These are phyloP conservation scores for Neofusicoccum sp. DNA, from an alignment of 2,329 filamentous ascomycete genomes.

Conservation along the genomic window DNA sequence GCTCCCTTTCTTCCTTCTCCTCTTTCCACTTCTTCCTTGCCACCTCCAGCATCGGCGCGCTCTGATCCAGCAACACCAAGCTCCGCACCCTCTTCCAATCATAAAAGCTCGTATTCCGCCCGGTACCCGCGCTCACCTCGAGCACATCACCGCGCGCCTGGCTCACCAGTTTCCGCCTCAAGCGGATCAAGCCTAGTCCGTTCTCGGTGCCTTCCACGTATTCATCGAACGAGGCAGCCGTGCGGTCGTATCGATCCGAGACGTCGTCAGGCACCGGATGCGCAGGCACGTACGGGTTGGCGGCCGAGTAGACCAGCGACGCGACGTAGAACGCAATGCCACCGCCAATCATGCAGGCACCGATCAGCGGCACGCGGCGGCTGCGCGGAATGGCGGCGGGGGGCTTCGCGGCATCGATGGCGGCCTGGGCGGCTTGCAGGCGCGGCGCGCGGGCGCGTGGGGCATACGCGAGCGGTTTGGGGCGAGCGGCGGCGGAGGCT, in stretches of 20 bases:
- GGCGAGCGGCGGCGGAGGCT: background rate
- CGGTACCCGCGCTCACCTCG: slow-evolving; percentile 51
- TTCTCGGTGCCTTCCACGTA: slow-evolving; percentile 46
- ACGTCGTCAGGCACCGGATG: slow-evolving; percentile 38
- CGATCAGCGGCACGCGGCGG: slow-evolving; percentile 3
- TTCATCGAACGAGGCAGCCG: slow-evolving; percentile 47
- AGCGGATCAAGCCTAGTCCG: slow-evolving; percentile 40
- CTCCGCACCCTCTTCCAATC: slow-evolving; percentile 40
- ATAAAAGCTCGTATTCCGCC: slow-evolving; percentile 49
- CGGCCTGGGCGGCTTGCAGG: background rate
- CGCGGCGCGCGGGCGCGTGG: background rate
- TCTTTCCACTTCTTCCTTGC: slow-evolving; percentile 50
- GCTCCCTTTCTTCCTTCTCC: slow-evolving; percentile 32
- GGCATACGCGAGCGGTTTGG: slow-evolving; percentile 3
- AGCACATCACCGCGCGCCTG: slow-evolving; percentile 48
- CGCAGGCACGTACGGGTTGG: slow-evolving; percentile 19
- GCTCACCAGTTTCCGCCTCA: slow-evolving; percentile 40
- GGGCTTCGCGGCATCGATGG: background rate
- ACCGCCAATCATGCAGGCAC: background rate
- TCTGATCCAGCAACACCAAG: slow-evolving; percentile 48
- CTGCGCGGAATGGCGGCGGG: background rate
- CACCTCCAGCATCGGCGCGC: slow-evolving; percentile 48
- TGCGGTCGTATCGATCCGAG: slow-evolving; percentile 45
- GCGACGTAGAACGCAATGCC: slow-evolving; percentile 10
- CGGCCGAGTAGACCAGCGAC: background rate